These are phyloP conservation scores for Globisporangium cystogenes DNA, from an alignment of 352 stramenopile genomes.

Conservation along the genomic window DNA sequence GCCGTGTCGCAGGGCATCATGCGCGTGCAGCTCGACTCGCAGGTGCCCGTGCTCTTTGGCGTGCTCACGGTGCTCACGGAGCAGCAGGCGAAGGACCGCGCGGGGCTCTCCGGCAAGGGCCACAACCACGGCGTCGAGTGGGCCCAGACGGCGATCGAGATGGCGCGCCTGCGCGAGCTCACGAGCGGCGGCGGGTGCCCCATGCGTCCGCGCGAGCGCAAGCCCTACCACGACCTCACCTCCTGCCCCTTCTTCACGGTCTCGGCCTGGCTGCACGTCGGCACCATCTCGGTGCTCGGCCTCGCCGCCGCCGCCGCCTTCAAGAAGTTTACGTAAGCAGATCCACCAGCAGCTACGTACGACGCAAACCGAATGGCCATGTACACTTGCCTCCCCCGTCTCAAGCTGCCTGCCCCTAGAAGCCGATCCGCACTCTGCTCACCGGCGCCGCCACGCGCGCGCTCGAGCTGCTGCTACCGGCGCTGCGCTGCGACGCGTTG, in stretches of 20 bases:
- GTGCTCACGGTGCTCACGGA: conserved; percentile 97
- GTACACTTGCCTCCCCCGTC: too few species aligned
- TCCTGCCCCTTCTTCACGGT: conserved; percentile 75
- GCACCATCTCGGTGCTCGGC: conserved; percentile 47
- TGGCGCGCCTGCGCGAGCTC: conserved; percentile 88
- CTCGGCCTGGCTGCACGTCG: conserved; percentile 74
- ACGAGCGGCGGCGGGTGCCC: conserved; percentile 54
- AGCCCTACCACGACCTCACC: conserved; percentile 66
- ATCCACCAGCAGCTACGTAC: not conserved
- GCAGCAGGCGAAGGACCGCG: conserved; percentile 93
- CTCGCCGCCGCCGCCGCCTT: conserved; percentile 34
- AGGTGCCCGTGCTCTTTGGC: conserved; percentile 85
- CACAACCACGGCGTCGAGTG: conserved; percentile 96
- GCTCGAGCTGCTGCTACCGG: conserved; percentile 34
- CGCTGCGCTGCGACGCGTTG: conserved; percentile 46
- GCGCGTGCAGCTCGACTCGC: conserved; percentile 92
- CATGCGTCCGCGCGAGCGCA: conserved; percentile 60
- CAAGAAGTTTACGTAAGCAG: conserved; percentile 55
- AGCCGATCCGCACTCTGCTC: conserved; percentile 55
- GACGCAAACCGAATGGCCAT: too few species aligned
- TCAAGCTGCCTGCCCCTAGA: too few species aligned
- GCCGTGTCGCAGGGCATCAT: conserved; percentile 96
- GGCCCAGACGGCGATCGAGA: conserved; percentile 96
- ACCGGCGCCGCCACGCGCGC: conserved; percentile 53
- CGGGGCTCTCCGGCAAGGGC: conserved; percentile 68